These are phyloP conservation scores for Meira miltonrushii DNA, from an alignment of 1,284 basidiomycete genomes.

Conservation along the genomic window DNA sequence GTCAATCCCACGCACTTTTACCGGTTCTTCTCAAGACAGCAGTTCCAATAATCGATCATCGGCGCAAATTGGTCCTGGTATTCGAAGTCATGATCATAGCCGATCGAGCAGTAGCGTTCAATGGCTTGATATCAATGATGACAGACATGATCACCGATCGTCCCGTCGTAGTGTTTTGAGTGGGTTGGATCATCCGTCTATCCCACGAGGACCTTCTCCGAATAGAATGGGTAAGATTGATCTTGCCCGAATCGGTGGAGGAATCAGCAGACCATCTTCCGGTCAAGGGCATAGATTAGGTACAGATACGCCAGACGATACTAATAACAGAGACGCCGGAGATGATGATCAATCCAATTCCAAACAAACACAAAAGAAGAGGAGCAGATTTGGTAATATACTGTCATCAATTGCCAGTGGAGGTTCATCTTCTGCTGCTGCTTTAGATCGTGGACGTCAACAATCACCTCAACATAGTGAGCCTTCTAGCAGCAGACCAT, in stretches of 20 bases:
- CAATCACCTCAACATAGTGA: too few relatives aligned
- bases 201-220: background rate
- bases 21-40: background rate
- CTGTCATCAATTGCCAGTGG: background rate
- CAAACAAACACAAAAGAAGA: background rate
- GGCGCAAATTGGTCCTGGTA: background rate
- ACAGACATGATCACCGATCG: constrained; percentile 14
- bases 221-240: background rate
- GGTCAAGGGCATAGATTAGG: background rate
- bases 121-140: constrained; percentile 31
- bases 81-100: background rate
- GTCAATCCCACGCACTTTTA: background rate
- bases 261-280: background rate
- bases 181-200: too few relatives aligned
- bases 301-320: background rate
- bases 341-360: background rate
- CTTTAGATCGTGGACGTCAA: too few relatives aligned
- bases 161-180: background rate
- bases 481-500: too few relatives aligned
- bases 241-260: background rate
- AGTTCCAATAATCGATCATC: background rate
- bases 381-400: background rate
- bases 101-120: constrained; percentile 20
- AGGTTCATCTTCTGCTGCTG: background rate
- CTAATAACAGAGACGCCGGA: background rate